Conservation (phyloP, 2,329 filamentous ascomycete species). For the Penicillium psychrosexuale region DNA sequence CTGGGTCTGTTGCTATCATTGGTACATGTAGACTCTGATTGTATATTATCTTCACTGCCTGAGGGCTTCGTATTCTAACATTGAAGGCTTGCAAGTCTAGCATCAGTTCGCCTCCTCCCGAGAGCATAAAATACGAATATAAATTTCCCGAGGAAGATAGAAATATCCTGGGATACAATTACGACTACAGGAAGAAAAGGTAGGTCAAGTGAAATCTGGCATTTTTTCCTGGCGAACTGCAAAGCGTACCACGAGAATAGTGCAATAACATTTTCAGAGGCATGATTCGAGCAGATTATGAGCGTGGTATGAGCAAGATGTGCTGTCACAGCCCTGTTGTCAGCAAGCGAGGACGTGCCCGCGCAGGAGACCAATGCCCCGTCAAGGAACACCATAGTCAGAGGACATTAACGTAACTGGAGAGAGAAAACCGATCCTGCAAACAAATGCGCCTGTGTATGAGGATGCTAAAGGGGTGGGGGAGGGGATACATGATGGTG, state of each 20-base stretch:
- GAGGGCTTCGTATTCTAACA: not conserved
- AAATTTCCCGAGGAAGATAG: not conserved
- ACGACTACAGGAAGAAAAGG: not conserved
- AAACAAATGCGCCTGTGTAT: slow-evolving; percentile 42
- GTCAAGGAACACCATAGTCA: slow-evolving; percentile 12
- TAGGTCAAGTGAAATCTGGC: slow-evolving; percentile 9
- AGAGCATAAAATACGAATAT: not conserved
- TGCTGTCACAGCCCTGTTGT: slow-evolving; percentile 12
- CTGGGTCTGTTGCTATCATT: not conserved
- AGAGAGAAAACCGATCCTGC: slow-evolving; percentile 29
- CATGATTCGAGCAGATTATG: slow-evolving; percentile 9
- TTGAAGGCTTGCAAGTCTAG: slow-evolving; percentile 8
- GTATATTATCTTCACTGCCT: not conserved
- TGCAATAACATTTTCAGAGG: slow-evolving; percentile 13
- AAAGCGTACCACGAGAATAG: slow-evolving; percentile 11
- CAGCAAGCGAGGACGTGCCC: slow-evolving; percentile 13
- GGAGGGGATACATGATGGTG: slow-evolving; percentile 47
- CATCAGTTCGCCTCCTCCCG: not conserved
- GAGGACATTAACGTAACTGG: slow-evolving; percentile 25
- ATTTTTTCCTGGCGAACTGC: slow-evolving; percentile 22
- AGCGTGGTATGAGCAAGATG: slow-evolving; percentile 4
- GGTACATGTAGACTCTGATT: not conserved
- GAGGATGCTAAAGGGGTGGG: slow-evolving; percentile 35
- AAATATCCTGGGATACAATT: not conserved
- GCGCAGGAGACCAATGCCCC: slow-evolving; percentile 11